Base-by-base conservation (phyloP, 202 grass and related monocot species). In the Setaria italica region DNA sequence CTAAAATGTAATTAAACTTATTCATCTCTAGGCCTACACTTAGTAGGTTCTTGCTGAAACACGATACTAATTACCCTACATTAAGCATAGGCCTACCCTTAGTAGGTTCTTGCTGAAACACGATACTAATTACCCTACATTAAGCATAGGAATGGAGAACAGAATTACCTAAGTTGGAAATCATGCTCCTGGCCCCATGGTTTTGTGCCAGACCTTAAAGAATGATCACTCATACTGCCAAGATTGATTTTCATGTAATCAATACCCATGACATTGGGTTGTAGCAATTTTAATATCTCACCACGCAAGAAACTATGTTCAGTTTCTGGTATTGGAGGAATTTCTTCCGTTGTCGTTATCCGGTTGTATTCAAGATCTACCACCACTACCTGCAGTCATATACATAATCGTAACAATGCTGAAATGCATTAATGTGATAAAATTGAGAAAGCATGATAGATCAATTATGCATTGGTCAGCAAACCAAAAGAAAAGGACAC, bases 311-410 rank as follows among this genome's bases (percentile, higher is more conserved):
- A 97, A 86, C 51, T 92, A 63, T 85, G 68, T 83, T 99, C 97
- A 60, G 85, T 88, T 76, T 99, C 97, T 72, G 92, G 97, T 86
- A 99, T 90, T 62, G 82, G 87, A 84, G 97, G 97, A 82, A 99
- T 96, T 80, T 99, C 97, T 88, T 99, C 97, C 4, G 97, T 60
- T 9, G 86, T 99, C 5, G 91, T 99, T 79, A 99, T 97, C 75
- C 88, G 85, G 72, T 99, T 99, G 84, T 99, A 97, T 78, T 99
- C 94, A 16, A 99, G 92, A 87, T 99, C 97, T 79, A 99, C 97
- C 79, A 99, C 97, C 68, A 99, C 91, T 51, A 99, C 97, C 97
- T 99, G 89, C 66, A 90, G 85, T 80, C 64, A 46, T 64, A 90
- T 77, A 74, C 35, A 70, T 64, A 60, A 86, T 25, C 7, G 69